Conservation (phyloP, 345 rosid species). For the Pistacia atlantica region DNA sequence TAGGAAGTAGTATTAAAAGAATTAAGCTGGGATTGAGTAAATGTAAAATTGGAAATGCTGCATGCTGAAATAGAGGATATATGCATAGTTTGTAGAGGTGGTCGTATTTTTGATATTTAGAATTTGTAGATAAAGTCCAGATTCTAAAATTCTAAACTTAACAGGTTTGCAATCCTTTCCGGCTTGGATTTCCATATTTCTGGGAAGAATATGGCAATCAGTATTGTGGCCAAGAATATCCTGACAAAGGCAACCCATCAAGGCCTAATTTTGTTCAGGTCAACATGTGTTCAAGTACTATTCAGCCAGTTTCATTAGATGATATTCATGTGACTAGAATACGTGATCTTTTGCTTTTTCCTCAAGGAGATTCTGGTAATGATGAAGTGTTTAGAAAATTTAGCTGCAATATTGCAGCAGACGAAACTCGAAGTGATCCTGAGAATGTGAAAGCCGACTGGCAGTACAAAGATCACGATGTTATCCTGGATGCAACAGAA, state of each 20-base stretch:
- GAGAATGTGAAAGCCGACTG: constrained; percentile 12
- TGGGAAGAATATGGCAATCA: constrained; percentile 42
- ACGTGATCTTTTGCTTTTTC: constrained; percentile 34
- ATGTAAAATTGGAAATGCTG: background rate
- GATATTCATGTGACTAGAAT: constrained; percentile 32
- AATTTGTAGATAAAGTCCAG: background rate
- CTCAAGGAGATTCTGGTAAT: constrained; percentile 21
- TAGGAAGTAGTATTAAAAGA: background rate
- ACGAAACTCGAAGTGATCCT: constrained; percentile 6
- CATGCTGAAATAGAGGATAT: background rate
- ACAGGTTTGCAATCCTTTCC: constrained; percentile 50
- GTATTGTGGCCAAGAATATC: constrained; percentile 20
- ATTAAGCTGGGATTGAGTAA: too few relatives aligned
- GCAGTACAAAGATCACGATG: constrained; percentile 10
- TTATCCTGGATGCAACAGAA: background rate
- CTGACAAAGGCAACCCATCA: background rate
- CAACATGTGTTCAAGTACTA: constrained; percentile 13
- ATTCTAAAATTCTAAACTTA: constrained; percentile 5
- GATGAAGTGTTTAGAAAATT: constrained; percentile 22
- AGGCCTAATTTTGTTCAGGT: constrained; percentile 4
- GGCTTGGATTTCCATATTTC: constrained; percentile 50
- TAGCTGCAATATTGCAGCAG: constrained; percentile 3
- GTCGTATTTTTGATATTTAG: background rate
- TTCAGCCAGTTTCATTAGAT: constrained; percentile 26
- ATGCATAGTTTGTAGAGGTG: background rate